A percentile compares a stretch with the other conserved stretches of the same genome.
These are phyloP conservation scores for Apocynum venetum DNA, from an alignment of 257 asterid genomes.

Conservation along the genomic window DNA sequence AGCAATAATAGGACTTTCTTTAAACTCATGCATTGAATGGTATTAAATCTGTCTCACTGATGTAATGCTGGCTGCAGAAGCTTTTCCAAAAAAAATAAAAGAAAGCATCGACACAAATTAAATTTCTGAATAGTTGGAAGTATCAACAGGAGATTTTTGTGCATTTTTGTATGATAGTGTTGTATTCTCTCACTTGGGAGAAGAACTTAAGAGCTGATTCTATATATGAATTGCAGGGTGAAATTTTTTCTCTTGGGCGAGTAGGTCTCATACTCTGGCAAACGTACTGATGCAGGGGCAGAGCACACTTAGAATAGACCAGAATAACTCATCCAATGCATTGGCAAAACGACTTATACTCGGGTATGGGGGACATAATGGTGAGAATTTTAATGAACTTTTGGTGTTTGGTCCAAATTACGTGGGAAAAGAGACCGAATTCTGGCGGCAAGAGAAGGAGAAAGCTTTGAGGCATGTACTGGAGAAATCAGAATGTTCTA, in stretches of 20 bases:
- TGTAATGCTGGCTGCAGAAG: no score
- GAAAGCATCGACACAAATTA: no score
- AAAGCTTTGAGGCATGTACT: neutral
- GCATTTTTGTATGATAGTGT: no score
- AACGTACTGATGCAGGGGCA: neutral
- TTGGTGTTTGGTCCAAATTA: conserved; percentile 4
- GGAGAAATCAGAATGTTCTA: neutral
- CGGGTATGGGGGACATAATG: neutral
- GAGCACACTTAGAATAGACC: neutral
- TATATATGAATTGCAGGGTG: neutral
- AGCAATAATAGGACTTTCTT: no score
- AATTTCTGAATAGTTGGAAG: no score
- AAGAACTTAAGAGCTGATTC: neutral
- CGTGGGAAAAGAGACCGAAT: neutral
- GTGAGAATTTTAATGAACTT: neutral
- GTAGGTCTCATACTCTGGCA: no score
- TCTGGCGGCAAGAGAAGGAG: neutral
- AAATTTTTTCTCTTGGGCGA: neutral
- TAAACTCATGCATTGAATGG: no score
- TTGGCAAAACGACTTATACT: neutral
- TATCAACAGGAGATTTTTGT: no score
- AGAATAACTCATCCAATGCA: neutral
- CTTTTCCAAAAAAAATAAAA: no score
- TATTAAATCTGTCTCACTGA: no score
- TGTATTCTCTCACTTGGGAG: no score